Conservation (phyloP, 305 asterid species). For the Rubia occidens region DNA sequence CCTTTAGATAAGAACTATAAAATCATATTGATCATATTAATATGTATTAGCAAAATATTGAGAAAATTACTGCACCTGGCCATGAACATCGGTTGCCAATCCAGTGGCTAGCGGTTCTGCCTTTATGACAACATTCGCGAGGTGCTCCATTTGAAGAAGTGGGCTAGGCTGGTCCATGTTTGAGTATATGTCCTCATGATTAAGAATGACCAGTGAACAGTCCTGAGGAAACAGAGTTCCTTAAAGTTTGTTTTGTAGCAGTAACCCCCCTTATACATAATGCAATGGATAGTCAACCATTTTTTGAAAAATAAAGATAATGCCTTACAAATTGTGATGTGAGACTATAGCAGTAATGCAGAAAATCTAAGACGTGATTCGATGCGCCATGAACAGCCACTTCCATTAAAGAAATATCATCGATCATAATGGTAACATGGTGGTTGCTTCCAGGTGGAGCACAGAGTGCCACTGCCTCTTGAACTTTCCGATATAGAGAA, state of each 20-base stretch:
- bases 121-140: slow-evolving; percentile 62
- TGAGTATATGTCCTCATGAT: slow-evolving; percentile 71
- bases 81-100: slow-evolving; percentile 80
- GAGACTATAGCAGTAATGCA: slow-evolving; percentile 64
- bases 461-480: slow-evolving; percentile 55
- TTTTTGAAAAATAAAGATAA: not conserved
- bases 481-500: slow-evolving; percentile 55
- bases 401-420: slow-evolving; percentile 81
- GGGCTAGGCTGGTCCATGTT: slow-evolving; percentile 38
- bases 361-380: slow-evolving; percentile 61
- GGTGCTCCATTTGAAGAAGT: slow-evolving; percentile 54
- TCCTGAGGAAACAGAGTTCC: slow-evolving; percentile 30
- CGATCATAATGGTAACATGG: slow-evolving; percentile 48
- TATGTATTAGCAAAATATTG: not conserved
- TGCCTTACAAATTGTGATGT: slow-evolving; percentile 62
- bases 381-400: slow-evolving; percentile 62
- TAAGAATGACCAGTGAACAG: slow-evolving; percentile 56
- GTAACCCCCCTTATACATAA: slow-evolving; percentile 1
- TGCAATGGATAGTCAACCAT: not conserved
- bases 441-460: slow-evolving; percentile 30
- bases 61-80: slow-evolving; percentile 51
- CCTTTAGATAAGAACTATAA: not conserved
- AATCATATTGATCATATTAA: not conserved
- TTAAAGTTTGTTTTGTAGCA: not conserved
- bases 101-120: slow-evolving; percentile 91